These are phyloP conservation scores for Nemania serpens DNA, from an alignment of 2,329 filamentous ascomycete genomes.

Conservation along the genomic window DNA sequence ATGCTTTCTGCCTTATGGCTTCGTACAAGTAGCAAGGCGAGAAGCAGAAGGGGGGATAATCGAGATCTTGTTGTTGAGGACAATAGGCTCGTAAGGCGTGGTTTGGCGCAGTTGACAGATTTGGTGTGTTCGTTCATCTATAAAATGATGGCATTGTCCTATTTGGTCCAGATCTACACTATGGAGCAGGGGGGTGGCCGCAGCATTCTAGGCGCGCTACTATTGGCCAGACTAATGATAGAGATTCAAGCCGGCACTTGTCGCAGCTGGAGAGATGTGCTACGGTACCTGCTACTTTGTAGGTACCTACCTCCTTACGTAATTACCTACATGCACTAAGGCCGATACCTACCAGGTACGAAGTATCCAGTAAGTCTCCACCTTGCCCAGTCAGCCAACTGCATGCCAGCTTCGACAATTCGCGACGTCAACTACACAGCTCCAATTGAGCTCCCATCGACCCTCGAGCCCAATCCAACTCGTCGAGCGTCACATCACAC, in stretches of 20 bases:
- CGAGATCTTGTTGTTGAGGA: too few species aligned
- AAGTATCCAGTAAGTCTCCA: conserved; percentile 11
- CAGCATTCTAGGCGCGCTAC: too few species aligned
- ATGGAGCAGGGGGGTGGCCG: too few species aligned
- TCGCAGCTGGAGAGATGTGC: too few species aligned
- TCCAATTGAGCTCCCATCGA: conserved; percentile 29
- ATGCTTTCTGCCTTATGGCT: conserved; percentile 11
- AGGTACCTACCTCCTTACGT: too few species aligned
- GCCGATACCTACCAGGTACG: too few species aligned
- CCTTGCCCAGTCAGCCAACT: conserved; percentile 20
- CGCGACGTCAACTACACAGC: conserved; percentile 25
- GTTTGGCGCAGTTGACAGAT: neutral
- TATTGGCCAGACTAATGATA: too few species aligned
- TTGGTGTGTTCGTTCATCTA: neutral
- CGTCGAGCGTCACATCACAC: conserved; percentile 8
- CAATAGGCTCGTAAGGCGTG: too few species aligned
- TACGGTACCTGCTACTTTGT: too few species aligned
- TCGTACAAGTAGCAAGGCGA: neutral
- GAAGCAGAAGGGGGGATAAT: neutral
- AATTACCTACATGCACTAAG: too few species aligned
- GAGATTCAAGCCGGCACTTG: too few species aligned
- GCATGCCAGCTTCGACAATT: conserved; percentile 12
- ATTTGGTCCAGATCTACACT: conserved; percentile 1
- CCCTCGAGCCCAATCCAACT: conserved; percentile 11
- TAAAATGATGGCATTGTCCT: conserved; percentile 9